Base-by-base conservation (phyloP, 2,329 filamentous ascomycete genomes). In the Aspergillus pseudonomiae region DNA sequence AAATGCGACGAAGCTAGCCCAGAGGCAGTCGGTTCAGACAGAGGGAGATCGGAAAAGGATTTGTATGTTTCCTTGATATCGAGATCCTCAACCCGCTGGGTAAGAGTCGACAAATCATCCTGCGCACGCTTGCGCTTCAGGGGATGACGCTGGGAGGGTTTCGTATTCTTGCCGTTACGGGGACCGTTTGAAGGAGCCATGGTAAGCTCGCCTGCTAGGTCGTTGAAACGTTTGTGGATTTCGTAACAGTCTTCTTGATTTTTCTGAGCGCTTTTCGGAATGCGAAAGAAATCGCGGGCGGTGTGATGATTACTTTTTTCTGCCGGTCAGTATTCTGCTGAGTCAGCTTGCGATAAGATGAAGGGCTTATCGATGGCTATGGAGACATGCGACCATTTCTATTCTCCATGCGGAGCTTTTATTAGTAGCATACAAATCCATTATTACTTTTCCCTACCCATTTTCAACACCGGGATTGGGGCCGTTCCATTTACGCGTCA, bases 1-100 rank as follows among this genome's bases (percentile, higher is more conserved):
- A 94, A 99, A 77, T 98, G 93, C 14, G 92, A 93, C 46, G 91
- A 86, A 68, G 94, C 88, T 66, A 99, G 87, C 59, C 95, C 95
- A 24, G 86, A 85, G 39, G 87, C 82, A 2, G 95, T 98, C 19
- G 92, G 86, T 68, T 89, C 85, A 59, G 93, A 98, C 61, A 99
- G 85, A 19, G 95, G 95, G 0, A 99, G 85, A 63, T 97, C 89
- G 70, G 89, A 84, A 77, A 99, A 99, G 67, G 86, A 86, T 67
- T 88, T 89, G 71, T 85, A 82, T 19, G 86, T 79, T 67, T 73
- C 70, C 59, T 81, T 80, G 64, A 78, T 71, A 61, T 83, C 79
- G 63, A 83, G 75, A 43, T 80, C 79, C 64, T 79, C 75, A 16
- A 83, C 80, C 65, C 75, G 74, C 65, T 81, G 73, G n/a, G 70